Evolutionary conservation across 331 rosid species (phyloP), one percentile per base, ranked within the genome.

Genomic region (Acacia concinna): DNA sequence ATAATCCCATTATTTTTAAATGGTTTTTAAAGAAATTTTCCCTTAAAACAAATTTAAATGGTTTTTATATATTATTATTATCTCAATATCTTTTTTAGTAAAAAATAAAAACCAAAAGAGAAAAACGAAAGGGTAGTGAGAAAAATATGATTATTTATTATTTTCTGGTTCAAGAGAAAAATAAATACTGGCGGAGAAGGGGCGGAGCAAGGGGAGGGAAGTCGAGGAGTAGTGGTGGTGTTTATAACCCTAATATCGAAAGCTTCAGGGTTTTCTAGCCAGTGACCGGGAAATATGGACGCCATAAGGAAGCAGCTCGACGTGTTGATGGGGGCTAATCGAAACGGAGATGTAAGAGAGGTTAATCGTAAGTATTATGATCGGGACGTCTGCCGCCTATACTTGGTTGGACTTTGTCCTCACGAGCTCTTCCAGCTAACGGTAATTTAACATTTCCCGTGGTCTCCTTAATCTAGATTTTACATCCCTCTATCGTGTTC

Each of bases 291-390:
- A 31, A 41, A 30, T 27, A 96, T 96, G 99, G 99, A 96, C 68
- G 98, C 99, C 28, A 83, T 96, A 62, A 90, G 99, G 85, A 96
- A 90, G 91, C 99, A 96, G 88, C 95, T 96, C 30, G 99, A 96
- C 85, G 95, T 90, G 89, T 82, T 96, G 41, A 96, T 96, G 99
- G 99, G 99, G 18, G 98, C 99, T 2, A 96, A 96, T 70, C 97
- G 99, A 0, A 96, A 96, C 85, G 99, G 99, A 60, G 99, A 96
- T 77, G 99, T 96, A 2, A 89, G 97, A 47, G 99, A 96, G 89
- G 97, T 96, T 70, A 93, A 86, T 79, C 99, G 98, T 82, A 96
- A 96, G 84, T 96, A 93, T 68, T 96, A 88, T 85, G 98, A 93
- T 87, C 98, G 97, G 62, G 98, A 96, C 38, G 98, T 96, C 3